Evolutionary conservation across 2,329 filamentous ascomycete species (phyloP), one percentile per base, ranked within the genome.

Genomic region (Exophiala sideris): DNA sequence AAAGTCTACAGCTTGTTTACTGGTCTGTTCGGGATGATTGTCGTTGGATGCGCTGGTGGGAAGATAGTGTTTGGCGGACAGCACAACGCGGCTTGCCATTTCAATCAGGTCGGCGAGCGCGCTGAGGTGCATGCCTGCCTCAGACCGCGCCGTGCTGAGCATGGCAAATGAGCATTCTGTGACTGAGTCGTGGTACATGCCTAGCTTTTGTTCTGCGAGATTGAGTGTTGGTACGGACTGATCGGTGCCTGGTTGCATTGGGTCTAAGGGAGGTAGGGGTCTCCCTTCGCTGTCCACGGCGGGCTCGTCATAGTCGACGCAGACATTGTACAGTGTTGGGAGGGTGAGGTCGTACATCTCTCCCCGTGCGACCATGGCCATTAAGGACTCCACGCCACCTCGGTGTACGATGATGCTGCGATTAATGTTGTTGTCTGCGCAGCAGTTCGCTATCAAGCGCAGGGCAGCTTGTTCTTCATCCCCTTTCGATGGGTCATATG

Each of bases 341-440:
- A 64, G 32, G 11, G 60, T 29, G 5, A 64, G 46, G 32, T 61
- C 61, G 33, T 49, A 53, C 44, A 61, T 58, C 33, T n/a, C 18
- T 12, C 45, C 16, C 9, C 51, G 18, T 14, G 10, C 21, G 3
- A 52, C 50, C 4, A 57, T 18, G 18, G 45, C 33, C 41, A 62
- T 55, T 32, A 64, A 42, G 1, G 50, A 39, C 45, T 48, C 47
- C 6, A 64, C 41, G 11, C 60, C 62, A 24, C 39, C 54, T 12
- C 59, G 49, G 16, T 52, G 34, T 14, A 64, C 42, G 21, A 62
- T 54, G n/a, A 57, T 35, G 35, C 45, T 56, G 2, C 62, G 62
- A 41, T 62, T 64, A 39, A 56, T 24, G 41, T 64, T 57, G 48
- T 63, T 62, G 48, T 64, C 62, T 21, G 61, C 62, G 48, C 62